phyloP scores from a whole-genome alignment of 306 rosid species.

The Cucumis cinereus region DNA sequence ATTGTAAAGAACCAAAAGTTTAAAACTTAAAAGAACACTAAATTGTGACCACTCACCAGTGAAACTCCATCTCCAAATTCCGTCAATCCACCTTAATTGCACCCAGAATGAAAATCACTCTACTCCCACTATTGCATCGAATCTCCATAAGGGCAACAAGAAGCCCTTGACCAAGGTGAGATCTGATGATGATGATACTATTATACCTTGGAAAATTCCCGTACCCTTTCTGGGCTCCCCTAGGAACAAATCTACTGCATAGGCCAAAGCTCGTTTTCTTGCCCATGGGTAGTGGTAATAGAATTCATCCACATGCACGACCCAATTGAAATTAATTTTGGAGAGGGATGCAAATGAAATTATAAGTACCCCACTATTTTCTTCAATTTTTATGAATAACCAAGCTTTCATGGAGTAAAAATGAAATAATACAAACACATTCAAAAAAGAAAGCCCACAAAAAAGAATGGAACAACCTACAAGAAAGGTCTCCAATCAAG shows the following conservation, averaged over 20 bases:
- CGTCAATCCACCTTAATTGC: not conserved
- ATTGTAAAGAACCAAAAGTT: not conserved
- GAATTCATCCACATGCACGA: not conserved
- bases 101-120: not conserved
- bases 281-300: not conserved
- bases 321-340: not conserved
- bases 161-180: not conserved
- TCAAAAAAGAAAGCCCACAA: no score
- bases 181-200: not conserved
- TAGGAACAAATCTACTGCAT: not conserved
- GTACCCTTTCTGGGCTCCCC: not conserved
- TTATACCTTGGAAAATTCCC: not conserved
- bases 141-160: not conserved
- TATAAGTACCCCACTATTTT: not conserved
- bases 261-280: not conserved
- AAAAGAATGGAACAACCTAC: no score
- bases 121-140: not conserved
- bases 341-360: not conserved
- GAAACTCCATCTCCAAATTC: not conserved
- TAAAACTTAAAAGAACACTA: not conserved
- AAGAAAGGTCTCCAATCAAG: no score
- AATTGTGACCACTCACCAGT: not conserved
- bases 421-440: no score
- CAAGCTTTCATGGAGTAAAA: no score
- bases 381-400: no score